Evolutionary conservation across 441 rosid genomes (phyloP), one percentile per base, ranked within the genome.

Genomic region (Capsella rubella): DNA sequence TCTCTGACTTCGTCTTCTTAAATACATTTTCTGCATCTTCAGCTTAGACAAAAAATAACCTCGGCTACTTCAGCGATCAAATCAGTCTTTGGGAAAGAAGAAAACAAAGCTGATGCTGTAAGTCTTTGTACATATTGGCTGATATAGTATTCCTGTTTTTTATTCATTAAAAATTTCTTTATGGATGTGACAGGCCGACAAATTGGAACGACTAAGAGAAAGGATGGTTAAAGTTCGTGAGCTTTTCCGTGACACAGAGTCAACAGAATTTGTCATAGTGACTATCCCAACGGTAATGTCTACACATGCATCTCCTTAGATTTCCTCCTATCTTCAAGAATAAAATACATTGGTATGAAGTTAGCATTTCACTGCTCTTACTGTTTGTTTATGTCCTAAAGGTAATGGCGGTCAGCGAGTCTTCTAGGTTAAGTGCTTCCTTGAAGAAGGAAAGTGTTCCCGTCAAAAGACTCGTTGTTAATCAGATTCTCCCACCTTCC

Each of bases 341-440:
- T 37, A 58, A 13, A 31, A 50, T 59, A 12, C 46, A 9, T 21
- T 59, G 14, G 35, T 43, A 39, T 12, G 11, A 34, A 25, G 34
- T 68, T 59, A 42, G 68, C 49, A 34, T 31, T 10, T 37, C 21
- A 73, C 8, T 2, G 3, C 31, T 54, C 54, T 8, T 61, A 51
- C 64, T 40, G 69, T 65, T 63, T 14, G 60, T 31, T 49, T 56
- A 9, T 79, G 69, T 58, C 50, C 12, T 43, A 37, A 57, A 90
- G 99, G 96, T 95, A 68, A 95, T 95, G 97, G 96, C 97, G 4
- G 81, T 95, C n/a, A 92, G 82, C 16, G 97, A 95, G 81, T 90
- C 99, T 14, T 90, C 99, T 13, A 86, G 97, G 77, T 82, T 92
- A 78, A 79, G 77, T 76, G 86, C 87, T 25, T 89, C 97, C 15